phyloP scores from a whole-genome alignment of 106 monocot genomes.

The Platanthera zijinensis region DNA sequence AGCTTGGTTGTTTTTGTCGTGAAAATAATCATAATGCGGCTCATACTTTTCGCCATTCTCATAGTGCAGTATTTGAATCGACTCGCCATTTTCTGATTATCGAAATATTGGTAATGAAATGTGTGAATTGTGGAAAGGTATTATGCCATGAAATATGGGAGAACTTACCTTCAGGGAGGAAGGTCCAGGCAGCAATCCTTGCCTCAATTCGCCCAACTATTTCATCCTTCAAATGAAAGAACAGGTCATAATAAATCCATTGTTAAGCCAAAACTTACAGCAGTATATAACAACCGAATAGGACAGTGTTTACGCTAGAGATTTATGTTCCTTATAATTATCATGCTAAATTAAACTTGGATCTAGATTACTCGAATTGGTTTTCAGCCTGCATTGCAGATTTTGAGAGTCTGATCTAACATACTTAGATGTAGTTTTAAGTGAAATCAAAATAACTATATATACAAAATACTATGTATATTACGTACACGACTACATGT shows the following conservation, averaged over 20 bases:
- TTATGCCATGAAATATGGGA: background rate
- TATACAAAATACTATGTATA: too few relatives aligned
- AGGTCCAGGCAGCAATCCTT: constrained; percentile 89
- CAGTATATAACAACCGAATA: background rate
- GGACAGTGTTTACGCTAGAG: too few relatives aligned
- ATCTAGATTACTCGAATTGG: too few relatives aligned
- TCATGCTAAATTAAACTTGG: too few relatives aligned
- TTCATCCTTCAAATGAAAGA: constrained; percentile 47
- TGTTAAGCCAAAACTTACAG: background rate
- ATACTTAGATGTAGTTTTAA: too few relatives aligned
- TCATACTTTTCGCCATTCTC: constrained; percentile 84
- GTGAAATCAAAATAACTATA: too few relatives aligned
- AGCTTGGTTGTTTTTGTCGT: constrained; percentile 53
- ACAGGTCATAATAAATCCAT: background rate
- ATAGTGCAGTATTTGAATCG: constrained; percentile 75
- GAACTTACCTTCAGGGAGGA: constrained; percentile 72
- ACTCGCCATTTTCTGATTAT: constrained; percentile 70
- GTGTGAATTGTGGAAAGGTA: background rate
- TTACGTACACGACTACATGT: too few relatives aligned
- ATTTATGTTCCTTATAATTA: too few relatives aligned
- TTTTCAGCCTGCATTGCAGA: too few relatives aligned
- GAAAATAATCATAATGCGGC: constrained; percentile 84
- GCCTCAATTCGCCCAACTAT: constrained; percentile 51
- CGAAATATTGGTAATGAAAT: background rate
- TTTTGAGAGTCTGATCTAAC: too few relatives aligned